A percentile compares a stretch with the other conserved stretches of the same genome.
phyloP scores from a whole-genome alignment of 164 flowering plant genomes.

The Saururus chinensis region DNA sequence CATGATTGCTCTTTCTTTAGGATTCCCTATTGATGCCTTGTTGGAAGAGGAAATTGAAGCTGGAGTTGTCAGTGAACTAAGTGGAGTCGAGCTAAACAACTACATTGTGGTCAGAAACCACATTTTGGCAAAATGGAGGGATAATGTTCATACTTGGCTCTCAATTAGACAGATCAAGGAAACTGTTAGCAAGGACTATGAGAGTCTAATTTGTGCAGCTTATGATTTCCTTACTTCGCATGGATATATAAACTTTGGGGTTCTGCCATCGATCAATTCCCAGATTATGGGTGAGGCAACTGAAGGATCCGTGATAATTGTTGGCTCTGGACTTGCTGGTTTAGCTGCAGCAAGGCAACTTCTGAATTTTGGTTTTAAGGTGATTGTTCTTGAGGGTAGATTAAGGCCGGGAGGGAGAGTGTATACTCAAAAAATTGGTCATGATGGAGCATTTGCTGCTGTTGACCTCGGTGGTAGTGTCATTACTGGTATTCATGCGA shows the following conservation, averaged over 20 bases:
- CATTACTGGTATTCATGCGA: slow-evolving; percentile 86
- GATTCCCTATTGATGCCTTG: slow-evolving; percentile 80
- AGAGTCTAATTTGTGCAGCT: slow-evolving; percentile 52
- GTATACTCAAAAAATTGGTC: slow-evolving; percentile 71
- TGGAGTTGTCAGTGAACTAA: slow-evolving; percentile 65
- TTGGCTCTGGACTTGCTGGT: slow-evolving; percentile 92
- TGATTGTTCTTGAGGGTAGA: slow-evolving; percentile 78
- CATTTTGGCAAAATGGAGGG: slow-evolving; percentile 79
- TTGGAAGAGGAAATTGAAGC: slow-evolving; percentile 71
- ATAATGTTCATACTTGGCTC: slow-evolving; percentile 63
- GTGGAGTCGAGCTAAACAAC: slow-evolving; percentile 83
- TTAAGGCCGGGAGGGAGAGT: slow-evolving; percentile 89
- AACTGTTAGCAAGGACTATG: slow-evolving; percentile 69
- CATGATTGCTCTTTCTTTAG: slow-evolving; percentile 74
- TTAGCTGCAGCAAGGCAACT: slow-evolving; percentile 92
- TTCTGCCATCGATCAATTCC: slow-evolving; percentile 43
- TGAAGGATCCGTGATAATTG: slow-evolving; percentile 63
- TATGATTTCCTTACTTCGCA: slow-evolving; percentile 65
- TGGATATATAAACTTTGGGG: slow-evolving; percentile 92
- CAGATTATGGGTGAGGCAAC: slow-evolving; percentile 35
- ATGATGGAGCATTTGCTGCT: slow-evolving; percentile 42
- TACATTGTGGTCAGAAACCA: slow-evolving; percentile 95
- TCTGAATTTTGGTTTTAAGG: slow-evolving; percentile 79
- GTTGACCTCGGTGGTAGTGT: slow-evolving; percentile 97
- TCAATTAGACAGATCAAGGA: slow-evolving; percentile 60